Conservation (phyloP, 106 monocot species). For the Ottelia alismoides region DNA sequence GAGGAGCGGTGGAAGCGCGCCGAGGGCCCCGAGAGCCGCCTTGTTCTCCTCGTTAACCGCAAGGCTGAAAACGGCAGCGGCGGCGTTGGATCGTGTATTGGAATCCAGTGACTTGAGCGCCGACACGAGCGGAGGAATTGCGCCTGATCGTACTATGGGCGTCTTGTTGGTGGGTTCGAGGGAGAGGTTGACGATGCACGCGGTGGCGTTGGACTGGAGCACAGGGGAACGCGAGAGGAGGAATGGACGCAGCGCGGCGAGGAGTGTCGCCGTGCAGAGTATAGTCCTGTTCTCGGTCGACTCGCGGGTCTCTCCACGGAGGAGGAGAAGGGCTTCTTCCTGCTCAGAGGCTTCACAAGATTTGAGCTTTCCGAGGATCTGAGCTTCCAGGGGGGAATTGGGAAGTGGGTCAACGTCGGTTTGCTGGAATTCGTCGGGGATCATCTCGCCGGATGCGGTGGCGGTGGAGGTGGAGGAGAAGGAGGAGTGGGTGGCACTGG, state of each 20-base stretch:
- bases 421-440: too few species aligned
- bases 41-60: slow-evolving; percentile 48
- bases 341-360: too few species aligned
- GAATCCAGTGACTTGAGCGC: slow-evolving; percentile 21
- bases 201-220: slow-evolving; percentile 48
- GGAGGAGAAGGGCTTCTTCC: neutral
- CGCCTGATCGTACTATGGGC: slow-evolving; percentile 50
- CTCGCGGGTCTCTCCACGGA: slow-evolving; percentile 1
- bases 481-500: too few species aligned
- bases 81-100: slow-evolving; percentile 53
- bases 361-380: too few species aligned
- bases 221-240: slow-evolving; percentile 15
- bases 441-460: too few species aligned
- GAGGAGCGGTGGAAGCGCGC: slow-evolving; percentile 64
- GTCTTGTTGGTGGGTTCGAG: slow-evolving; percentile 49
- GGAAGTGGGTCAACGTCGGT: too few species aligned
- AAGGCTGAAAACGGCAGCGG: slow-evolving; percentile 67
- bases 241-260: slow-evolving; percentile 25
- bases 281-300: neutral
- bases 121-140: slow-evolving; percentile 37
- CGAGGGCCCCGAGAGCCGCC: slow-evolving; percentile 55
- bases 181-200: slow-evolving; percentile 66
- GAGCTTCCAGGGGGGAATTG: too few species aligned
- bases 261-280: slow-evolving; percentile 19
- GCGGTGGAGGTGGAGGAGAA: too few species aligned